Evolutionary conservation across 2,329 filamentous ascomycete species (phyloP).

Genomic region (Aspergillus pseudoviridinutans): DNA sequence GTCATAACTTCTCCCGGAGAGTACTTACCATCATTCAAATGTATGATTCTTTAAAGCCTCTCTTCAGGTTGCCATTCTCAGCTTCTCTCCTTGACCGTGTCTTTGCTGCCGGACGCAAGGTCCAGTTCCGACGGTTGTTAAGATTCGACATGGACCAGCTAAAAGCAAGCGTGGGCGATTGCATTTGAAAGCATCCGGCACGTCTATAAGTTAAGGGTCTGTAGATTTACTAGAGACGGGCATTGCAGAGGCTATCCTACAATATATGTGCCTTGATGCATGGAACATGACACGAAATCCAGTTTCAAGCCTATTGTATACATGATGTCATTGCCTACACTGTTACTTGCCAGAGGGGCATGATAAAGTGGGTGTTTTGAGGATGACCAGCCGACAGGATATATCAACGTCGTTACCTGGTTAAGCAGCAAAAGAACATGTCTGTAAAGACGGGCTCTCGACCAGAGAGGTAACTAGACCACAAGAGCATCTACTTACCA

Average conservation of each 20-base stretch:
- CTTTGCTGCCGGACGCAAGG: slow-evolving; percentile 1
- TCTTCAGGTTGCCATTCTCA: slow-evolving; percentile 11
- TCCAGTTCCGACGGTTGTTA: no score
- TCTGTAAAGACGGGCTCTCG: background rate
- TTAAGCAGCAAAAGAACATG: no score
- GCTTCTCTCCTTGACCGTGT: slow-evolving; percentile 17
- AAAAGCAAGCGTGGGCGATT: background rate
- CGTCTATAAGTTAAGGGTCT: background rate
- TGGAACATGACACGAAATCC: background rate
- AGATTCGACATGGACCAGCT: background rate
- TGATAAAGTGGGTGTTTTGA: background rate
- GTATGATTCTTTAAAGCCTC: slow-evolving; percentile 16
- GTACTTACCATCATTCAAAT: slow-evolving; percentile 10
- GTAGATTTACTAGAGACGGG: background rate
- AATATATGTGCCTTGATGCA: background rate
- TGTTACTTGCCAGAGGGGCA: background rate
- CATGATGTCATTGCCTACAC: background rate
- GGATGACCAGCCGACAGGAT: background rate
- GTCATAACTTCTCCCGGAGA: slow-evolving; percentile 18
- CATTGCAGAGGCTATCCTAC: background rate
- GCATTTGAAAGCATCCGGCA: background rate
- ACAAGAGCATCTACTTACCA: background rate
- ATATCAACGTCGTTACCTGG: background rate
- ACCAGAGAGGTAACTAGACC: no score
- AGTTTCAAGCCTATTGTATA: background rate